Conservation (phyloP, 257 asterid species). For the Salvia rosmarinus region DNA sequence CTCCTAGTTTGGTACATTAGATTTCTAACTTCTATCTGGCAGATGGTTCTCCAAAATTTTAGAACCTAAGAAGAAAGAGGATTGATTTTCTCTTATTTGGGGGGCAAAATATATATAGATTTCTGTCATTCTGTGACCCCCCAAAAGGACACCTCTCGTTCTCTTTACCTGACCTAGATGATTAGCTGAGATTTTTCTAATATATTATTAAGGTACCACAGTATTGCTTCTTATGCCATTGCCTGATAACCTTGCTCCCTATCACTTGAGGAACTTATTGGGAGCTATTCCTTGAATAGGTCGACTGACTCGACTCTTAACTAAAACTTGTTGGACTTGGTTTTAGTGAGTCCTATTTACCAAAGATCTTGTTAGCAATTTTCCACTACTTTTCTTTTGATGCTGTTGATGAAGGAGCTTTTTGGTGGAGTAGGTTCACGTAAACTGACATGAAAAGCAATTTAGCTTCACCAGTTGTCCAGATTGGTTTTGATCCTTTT, state of each 20-base stretch:
- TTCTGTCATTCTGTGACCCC: neutral
- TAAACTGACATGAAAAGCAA: neutral
- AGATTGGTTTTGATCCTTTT: conserved; percentile 11
- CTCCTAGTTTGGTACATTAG: conserved; percentile 4
- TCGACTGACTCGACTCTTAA: neutral
- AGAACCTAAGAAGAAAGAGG: neutral
- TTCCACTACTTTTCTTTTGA: neutral
- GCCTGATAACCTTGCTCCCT: neutral
- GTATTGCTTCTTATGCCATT: neutral
- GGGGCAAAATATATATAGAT: conserved; percentile 8
- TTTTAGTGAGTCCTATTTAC: no score
- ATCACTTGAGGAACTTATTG: neutral
- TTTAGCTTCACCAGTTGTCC: neutral
- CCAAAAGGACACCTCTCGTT: neutral
- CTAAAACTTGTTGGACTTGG: neutral
- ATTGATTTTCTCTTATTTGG: neutral
- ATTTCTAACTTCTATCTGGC: neutral
- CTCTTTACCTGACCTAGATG: neutral
- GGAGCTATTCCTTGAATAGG: neutral
- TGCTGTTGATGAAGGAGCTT: conserved; percentile 13
- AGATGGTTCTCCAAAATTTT: neutral
- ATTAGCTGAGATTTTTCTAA: neutral
- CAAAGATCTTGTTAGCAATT: neutral
- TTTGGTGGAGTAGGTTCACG: conserved; percentile 9
- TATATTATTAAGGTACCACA: neutral